A percentile compares a stretch with the other conserved stretches of the same genome.
Conservation (phyloP, 495 filamentous ascomycete genomes). For the Aspergillus affinis region DNA sequence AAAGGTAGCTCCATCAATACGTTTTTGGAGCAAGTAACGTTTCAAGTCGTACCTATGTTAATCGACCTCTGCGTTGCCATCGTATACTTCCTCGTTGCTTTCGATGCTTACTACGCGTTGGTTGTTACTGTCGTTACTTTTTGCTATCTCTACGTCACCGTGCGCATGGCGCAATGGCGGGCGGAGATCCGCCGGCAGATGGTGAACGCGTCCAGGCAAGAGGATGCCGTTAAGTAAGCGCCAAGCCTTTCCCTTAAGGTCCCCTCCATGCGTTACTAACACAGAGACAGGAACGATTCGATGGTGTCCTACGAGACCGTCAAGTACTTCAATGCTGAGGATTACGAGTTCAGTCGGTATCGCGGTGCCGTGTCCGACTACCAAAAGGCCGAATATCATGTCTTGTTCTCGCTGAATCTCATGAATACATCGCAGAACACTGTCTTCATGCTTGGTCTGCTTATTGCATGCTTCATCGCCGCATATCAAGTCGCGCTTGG, state of each 20-base stretch:
- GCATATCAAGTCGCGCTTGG: conserved; percentile 83
- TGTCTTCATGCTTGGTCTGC: conserved; percentile 87
- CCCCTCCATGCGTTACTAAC: conserved; percentile 44
- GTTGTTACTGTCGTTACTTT: conserved; percentile 91
- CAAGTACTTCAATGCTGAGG: conserved; percentile 98
- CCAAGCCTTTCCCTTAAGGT: not conserved
- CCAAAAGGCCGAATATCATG: conserved; percentile 84
- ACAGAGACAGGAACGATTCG: conserved; percentile 71
- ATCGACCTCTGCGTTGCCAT: conserved; percentile 86
- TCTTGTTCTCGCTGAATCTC: conserved; percentile 80
- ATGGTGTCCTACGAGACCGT: conserved; percentile 98
- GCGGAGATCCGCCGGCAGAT: conserved; percentile 87
- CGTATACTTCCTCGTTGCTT: conserved; percentile 74
- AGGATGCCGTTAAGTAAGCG: conserved; percentile 83
- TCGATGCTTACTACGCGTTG: conserved; percentile 90
- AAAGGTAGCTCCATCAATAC: conserved; percentile 96
- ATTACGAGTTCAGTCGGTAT: conserved; percentile 88
- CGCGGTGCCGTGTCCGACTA: conserved; percentile 74
- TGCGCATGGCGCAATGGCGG: conserved; percentile 92
- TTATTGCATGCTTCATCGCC: conserved; percentile 80
- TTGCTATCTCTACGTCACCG: conserved; percentile 91
- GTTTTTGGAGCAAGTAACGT: conserved; percentile 93
- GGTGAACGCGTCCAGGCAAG: conserved; percentile 89
- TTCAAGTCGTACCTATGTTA: conserved; percentile 92
- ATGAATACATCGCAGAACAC: conserved; percentile 95